Conservation (phyloP, 2,329 filamentous ascomycete species). For the Fusarium succisae region DNA sequence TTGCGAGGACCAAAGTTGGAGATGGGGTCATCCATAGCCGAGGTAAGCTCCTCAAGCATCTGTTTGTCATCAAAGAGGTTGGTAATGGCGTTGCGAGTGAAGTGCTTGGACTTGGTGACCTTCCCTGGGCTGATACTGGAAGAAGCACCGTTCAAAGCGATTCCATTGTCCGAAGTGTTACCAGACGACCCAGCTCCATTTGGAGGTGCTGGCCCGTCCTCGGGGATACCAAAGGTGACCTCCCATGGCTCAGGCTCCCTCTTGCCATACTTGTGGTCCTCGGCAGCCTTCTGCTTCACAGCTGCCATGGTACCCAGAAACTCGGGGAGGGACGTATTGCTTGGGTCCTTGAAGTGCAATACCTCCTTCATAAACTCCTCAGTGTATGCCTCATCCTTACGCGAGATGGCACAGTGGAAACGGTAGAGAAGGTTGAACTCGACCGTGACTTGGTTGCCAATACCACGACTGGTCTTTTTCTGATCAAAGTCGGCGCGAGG, state of each 20-base stretch:
- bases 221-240: background rate
- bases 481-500: slow-evolving; percentile 8
- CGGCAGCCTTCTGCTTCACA: background rate
- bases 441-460: slow-evolving; percentile 48
- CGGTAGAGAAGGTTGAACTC: slow-evolving; percentile 51
- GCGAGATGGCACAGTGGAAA: slow-evolving; percentile 46
- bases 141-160: background rate
- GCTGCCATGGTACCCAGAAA: background rate
- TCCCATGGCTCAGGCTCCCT: background rate
- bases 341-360: background rate
- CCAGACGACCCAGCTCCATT: background rate
- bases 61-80: slow-evolving; percentile 16
- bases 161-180: background rate
- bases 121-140: background rate
- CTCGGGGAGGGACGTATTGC: background rate
- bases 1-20: slow-evolving; percentile 61
- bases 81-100: slow-evolving; percentile 19
- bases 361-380: slow-evolving; percentile 34
- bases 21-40: slow-evolving; percentile 61
- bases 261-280: background rate
- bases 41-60: slow-evolving; percentile 48
- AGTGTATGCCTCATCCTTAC: slow-evolving; percentile 46
- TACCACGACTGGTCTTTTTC: slow-evolving; percentile 42
- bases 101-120: background rate
- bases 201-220: background rate